phyloP scores from a whole-genome alignment of 2,329 filamentous ascomycete species.

The Ilyonectria sp. region DNA sequence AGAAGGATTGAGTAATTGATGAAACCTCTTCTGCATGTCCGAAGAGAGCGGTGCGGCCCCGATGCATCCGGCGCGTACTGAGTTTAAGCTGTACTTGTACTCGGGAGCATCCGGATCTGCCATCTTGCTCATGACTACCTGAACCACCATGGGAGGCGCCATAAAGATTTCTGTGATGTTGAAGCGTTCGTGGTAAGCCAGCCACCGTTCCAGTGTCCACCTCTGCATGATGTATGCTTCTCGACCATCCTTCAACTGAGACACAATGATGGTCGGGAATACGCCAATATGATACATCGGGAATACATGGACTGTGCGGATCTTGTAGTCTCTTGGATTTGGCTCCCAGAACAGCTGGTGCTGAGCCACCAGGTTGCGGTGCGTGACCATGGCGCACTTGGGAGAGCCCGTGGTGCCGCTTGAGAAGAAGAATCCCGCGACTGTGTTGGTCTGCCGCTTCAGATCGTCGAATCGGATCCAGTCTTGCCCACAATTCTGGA shows the following conservation, averaged over 20 bases:
- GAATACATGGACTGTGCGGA: neutral
- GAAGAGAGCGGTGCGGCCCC: constrained; percentile 6
- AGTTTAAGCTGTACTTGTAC: constrained; percentile 1
- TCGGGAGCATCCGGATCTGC: neutral
- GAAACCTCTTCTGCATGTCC: constrained; percentile 2
- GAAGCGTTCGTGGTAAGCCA: neutral
- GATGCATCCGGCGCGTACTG: neutral
- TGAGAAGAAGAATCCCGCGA: neutral
- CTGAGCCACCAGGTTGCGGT: constrained; percentile 11
- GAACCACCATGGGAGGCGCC: constrained; percentile 5
- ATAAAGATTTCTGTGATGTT: constrained; percentile 1
- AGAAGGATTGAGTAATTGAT: no score
- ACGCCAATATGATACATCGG: constrained; percentile 6
- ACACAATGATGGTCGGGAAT: neutral
- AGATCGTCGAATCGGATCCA: constrained; percentile 10
- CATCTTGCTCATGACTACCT: neutral
- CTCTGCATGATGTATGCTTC: constrained; percentile 2
- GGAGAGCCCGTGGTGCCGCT: constrained; percentile 6
- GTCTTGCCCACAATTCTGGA: constrained; percentile 6
- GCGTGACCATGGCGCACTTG: constrained; percentile 5
- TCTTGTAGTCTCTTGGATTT: neutral
- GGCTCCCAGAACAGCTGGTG: neutral
- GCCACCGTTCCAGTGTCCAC: neutral
- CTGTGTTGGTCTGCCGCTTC: neutral
- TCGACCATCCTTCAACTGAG: neutral